Evolutionary conservation across 192 early-diverging fungal genomes (phyloP), one percentile per base, ranked within the genome.

Genomic region (Coemansia sp.): DNA sequence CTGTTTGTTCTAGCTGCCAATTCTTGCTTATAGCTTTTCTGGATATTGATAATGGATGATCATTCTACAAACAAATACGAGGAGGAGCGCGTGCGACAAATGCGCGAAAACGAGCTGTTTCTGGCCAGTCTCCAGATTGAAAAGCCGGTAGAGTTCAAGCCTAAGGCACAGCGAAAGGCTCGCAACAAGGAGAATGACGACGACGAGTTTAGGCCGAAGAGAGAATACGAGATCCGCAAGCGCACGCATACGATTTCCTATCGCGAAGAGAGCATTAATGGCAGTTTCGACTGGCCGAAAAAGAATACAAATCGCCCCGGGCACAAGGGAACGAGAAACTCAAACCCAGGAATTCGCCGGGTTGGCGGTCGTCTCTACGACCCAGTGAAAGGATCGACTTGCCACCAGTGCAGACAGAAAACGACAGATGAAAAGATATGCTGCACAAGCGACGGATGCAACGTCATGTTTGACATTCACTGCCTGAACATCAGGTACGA

Each of bases 401-500:
- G 77, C 48, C 77, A 80, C 51, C 77, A 80, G 55, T 80, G 77
- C 62, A 68, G 77, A 25, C 77, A 80, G 60, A 80, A 80, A 58
- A 75, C 77, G 40, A 61, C 64, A 36, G 77, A 75, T 34, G 2
- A 36, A 22, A 72, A 76, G 61, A 73, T 80, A 25, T 54, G 54
- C 32, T 74, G 77, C 64, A 56, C 71, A 5, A 54, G 45, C 33
- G 32, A 58, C 4, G 30, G 42, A 16, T 80, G 77, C 48, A 80
- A 22, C 7, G 2, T 72, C 1, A 64, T 62, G 68, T 68, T 81
- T 25, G 73, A 76, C 69, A 48, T 66, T 40, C 32, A 30, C 20
- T 81, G 78, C 25, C 63, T 81, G 54, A 11, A 64, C 40, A 60
- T 68, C 58, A 56, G 69, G 18, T 81, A 76, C 66, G 66, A 59